phyloP scores from a whole-genome alignment of 2,329 filamentous ascomycete genomes.

The Fusarium setosum region DNA sequence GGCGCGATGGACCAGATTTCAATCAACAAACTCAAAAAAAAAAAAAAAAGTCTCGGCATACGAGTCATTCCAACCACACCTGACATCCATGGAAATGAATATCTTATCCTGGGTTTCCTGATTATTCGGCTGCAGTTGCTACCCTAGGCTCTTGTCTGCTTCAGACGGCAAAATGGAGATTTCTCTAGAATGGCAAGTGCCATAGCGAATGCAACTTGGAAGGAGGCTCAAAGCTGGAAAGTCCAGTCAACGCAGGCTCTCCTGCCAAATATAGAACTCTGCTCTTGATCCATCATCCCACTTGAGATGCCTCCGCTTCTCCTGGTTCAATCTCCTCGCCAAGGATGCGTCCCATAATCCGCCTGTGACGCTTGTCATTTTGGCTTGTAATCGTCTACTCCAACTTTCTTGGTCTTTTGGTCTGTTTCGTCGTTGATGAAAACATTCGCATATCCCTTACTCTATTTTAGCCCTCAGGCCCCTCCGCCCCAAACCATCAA shows the following conservation, averaged over 20 bases:
- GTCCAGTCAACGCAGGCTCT: not conserved
- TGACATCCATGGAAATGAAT: no score
- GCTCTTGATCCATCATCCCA: not conserved
- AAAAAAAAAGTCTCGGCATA: not conserved
- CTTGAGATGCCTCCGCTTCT: not conserved
- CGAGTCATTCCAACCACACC: not conserved
- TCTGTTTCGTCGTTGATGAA: constrained; percentile 30
- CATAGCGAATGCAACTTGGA: not conserved
- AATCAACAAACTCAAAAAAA: not conserved
- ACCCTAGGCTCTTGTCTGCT: no score
- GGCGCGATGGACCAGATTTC: not conserved
- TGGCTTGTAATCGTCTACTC: constrained; percentile 32
- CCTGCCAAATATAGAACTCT: not conserved
- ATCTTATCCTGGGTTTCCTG: no score
- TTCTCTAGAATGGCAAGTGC: constrained; percentile 6
- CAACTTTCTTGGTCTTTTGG: constrained; percentile 38
- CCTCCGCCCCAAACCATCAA: constrained; percentile 6
- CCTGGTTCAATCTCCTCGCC: constrained; percentile 9
- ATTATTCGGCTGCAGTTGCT: not conserved
- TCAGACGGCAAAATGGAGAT: no score
- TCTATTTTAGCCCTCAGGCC: constrained; percentile 25
- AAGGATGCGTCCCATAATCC: constrained; percentile 28
- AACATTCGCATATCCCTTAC: constrained; percentile 34
- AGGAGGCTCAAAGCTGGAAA: not conserved
- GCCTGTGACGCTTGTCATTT: constrained; percentile 32